Conservation (phyloP, 805 yeast genomes). For the Spathaspora arborariae region DNA sequence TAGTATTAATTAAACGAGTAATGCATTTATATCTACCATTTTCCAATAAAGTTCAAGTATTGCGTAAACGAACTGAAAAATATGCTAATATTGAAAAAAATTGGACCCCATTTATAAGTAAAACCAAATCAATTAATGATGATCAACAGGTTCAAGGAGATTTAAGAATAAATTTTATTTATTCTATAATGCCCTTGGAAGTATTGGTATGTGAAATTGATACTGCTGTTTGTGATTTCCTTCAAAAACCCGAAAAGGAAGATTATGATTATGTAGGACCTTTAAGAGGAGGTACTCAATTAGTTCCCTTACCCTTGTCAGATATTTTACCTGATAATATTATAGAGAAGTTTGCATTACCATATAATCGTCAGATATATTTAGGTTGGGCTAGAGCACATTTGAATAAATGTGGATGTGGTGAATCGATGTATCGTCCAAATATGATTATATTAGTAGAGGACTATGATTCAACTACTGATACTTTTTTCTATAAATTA, state of each 20-base stretch:
- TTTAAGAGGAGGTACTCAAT: conserved; percentile 35
- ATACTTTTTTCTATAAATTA: conserved; percentile 14
- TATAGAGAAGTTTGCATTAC: conserved; percentile 10
- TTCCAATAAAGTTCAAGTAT: conserved; percentile 19
- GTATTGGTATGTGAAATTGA: conserved; percentile 26
- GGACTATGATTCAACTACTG: conserved; percentile 18
- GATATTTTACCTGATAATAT: conserved; percentile 13
- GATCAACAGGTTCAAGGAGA: conserved; percentile 3
- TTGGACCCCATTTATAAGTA: conserved; percentile 39
- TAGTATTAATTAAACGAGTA: conserved; percentile 16
- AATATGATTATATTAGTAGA: conserved; percentile 32
- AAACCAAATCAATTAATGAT: neutral
- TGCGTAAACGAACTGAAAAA: conserved; percentile 13
- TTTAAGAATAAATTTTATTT: conserved; percentile 18
- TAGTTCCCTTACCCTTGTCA: conserved; percentile 18
- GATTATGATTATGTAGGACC: conserved; percentile 24
- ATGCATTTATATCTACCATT: conserved; percentile 30
- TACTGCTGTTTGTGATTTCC: conserved; percentile 23
- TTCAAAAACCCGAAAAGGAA: conserved; percentile 15
- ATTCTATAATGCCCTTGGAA: conserved; percentile 26
- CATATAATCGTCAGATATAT: conserved; percentile 30
- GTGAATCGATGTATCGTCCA: conserved; percentile 36
- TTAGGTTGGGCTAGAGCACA: conserved; percentile 41
- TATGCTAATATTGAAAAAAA: conserved; percentile 23
- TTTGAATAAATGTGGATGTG: conserved; percentile 36